These are phyloP conservation scores for Dothidotthia symphoricarpi DNA, from an alignment of 2,329 filamentous ascomycete species.

Conservation along the genomic window DNA sequence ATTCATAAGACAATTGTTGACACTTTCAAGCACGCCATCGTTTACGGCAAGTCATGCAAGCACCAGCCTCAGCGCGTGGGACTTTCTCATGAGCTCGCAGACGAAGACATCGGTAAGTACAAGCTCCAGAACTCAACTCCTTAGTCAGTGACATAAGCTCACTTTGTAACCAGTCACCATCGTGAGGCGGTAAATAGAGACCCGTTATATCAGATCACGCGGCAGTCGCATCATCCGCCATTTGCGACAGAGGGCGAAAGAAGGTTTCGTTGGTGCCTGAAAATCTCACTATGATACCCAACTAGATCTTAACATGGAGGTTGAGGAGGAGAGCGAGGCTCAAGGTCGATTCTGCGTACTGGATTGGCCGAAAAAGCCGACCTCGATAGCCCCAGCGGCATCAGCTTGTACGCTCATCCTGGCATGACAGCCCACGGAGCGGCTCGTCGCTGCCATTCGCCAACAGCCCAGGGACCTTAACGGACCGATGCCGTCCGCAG, in stretches of 20 bases:
- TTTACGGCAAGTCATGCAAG: slow-evolving; percentile 97
- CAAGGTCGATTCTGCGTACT: slow-evolving; percentile 25
- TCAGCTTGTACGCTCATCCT: slow-evolving; percentile 33
- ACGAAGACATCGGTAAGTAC: slow-evolving; percentile 89
- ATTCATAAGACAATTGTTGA: slow-evolving; percentile 97
- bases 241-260: slow-evolving; percentile 22
- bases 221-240: slow-evolving; percentile 17
- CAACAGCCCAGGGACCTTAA: slow-evolving; percentile 23
- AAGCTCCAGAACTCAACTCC: slow-evolving; percentile 2
- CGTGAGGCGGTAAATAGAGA: slow-evolving; percentile 41
- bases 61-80: slow-evolving; percentile 97
- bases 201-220: slow-evolving; percentile 19
- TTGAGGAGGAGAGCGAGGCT: slow-evolving; percentile 32
- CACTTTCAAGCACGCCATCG: slow-evolving; percentile 91
- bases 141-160: slow-evolving; percentile 19
- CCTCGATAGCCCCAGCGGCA: slow-evolving; percentile 34
- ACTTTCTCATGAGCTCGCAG: slow-evolving; percentile 82
- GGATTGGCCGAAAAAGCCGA: slow-evolving; percentile 34
- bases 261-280: slow-evolving; percentile 29
- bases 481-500: slow-evolving; percentile 32
- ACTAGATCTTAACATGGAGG: slow-evolving; percentile 28
- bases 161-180: slow-evolving; percentile 42
- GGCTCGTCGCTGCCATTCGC: slow-evolving; percentile 37
- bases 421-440: slow-evolving; percentile 34
- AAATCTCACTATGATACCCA: slow-evolving; percentile 34